Base-by-base conservation (phyloP, 495 filamentous ascomycete species). In the Glonium stellatum region DNA sequence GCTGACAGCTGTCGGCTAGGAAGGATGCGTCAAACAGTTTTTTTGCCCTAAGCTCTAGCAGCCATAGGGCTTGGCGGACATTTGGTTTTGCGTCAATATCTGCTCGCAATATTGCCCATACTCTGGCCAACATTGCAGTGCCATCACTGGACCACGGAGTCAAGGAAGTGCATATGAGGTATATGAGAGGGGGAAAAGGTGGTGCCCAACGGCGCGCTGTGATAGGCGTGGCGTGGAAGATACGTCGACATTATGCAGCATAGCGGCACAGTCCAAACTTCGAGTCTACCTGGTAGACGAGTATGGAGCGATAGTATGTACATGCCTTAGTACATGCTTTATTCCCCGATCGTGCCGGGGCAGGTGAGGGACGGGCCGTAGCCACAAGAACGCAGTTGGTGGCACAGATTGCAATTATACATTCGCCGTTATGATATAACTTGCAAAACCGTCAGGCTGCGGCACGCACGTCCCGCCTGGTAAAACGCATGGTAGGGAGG, bases 161-260 rank as follows among this genome's bases (percentile, higher is more conserved):
- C 52, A 42, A 57, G 46, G n/a, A 37, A 48, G 47, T 55, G 42
- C 27, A 55, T 41, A 46, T 21, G 36, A 46, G 23, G 27, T 31
- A 31, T 31, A 31, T 31, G 27, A 44, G 39, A 18, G 39, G n/a
- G 37, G 13, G 53, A 15, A 51, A 42, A 57, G 54, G 42, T 41
- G 54, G 63, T 62, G 63, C 39, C 56, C 34, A 50, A 55, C 35
- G 12, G 23, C 34, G n/a, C 18, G 23, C 5, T 27, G 27, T 67
- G 60, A 67, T 67, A 63, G 64, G 64, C 34, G 56, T 51, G 39
- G 39, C 35, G 47, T 21, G 58, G 56, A 51, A 13, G 15, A 51
- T n/a, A n/a, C 63, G 39, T 64, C 55, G 55, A 48, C 57, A 57
- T 42, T 53, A 64, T 63, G 61, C 61, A 64, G 37, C 57, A 42